phyloP scores from a whole-genome alignment of 1,139 yeast species.

The Nakaseomyces glabratus region DNA sequence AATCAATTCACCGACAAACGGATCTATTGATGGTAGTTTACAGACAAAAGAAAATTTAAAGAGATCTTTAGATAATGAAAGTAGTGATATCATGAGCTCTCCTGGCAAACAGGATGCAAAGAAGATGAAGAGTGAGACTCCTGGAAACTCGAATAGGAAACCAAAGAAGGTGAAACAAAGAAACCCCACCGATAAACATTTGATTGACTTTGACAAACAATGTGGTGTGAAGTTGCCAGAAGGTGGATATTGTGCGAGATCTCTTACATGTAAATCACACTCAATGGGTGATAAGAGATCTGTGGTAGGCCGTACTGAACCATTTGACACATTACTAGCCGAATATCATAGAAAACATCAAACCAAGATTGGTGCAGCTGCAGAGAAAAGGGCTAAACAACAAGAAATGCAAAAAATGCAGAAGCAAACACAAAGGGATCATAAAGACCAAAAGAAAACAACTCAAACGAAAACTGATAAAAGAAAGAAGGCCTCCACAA shows the following conservation, averaged over 20 bases:
- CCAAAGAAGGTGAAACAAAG: conserved; percentile 41
- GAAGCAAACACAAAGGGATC: conserved; percentile 24
- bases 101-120: conserved; percentile 13
- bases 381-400: conserved; percentile 45
- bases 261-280: conserved; percentile 93
- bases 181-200: conserved; percentile 59
- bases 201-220: conserved; percentile 88
- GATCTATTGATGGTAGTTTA: conserved; percentile 1
- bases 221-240: conserved; percentile 93
- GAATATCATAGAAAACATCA: conserved; percentile 90
- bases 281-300: conserved; percentile 98
- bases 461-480: conserved; percentile 12
- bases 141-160: conserved; percentile 30
- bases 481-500: conserved; percentile 7
- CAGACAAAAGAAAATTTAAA: conserved; percentile 5
- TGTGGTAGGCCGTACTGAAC: conserved; percentile 85
- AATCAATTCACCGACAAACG: conserved; percentile 5
- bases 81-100: conserved; percentile 12
- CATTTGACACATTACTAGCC: conserved; percentile 79
- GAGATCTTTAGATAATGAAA: conserved; percentile 4
- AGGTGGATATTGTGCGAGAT: conserved; percentile 91
- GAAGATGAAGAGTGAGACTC: conserved; percentile 12
- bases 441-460: conserved; percentile 20
- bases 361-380: conserved; percentile 76
- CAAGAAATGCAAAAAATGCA: conserved; percentile 25